Evolutionary conservation across 1,284 basidiomycete genomes (phyloP).

Genomic region (Peniophora sp.): DNA sequence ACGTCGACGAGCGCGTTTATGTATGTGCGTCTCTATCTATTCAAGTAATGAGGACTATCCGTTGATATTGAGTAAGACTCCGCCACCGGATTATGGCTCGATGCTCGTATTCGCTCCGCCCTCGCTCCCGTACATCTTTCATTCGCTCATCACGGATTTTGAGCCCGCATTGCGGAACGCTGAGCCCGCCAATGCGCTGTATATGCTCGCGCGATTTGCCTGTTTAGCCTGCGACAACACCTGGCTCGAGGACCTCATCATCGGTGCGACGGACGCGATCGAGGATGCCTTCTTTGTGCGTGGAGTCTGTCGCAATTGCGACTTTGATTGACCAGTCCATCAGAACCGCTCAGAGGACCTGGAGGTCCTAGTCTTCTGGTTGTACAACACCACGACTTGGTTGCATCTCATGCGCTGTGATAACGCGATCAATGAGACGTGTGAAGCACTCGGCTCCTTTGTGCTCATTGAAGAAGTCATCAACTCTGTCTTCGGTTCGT

Average conservation of each 20-base stretch:
- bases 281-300: constrained; percentile 89
- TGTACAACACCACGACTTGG: constrained; percentile 86
- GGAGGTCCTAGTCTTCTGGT: constrained; percentile 87
- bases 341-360: constrained; percentile 82
- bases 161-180: constrained; percentile 60
- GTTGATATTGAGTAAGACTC: constrained; percentile 41
- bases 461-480: constrained; percentile 82
- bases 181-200: constrained; percentile 78
- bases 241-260: constrained; percentile 89
- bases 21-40: constrained; percentile 29
- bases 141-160: constrained; percentile 71
- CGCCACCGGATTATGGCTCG: constrained; percentile 61
- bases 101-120: constrained; percentile 90
- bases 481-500: constrained; percentile 86
- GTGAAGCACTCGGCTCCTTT: constrained; percentile 75
- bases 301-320: constrained; percentile 10
- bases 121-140: constrained; percentile 70
- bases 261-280: constrained; percentile 86
- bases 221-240: constrained; percentile 77
- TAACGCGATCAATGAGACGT: constrained; percentile 62
- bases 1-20: constrained; percentile 39
- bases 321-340: constrained; percentile 1
- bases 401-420: constrained; percentile 88
- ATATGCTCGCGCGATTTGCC: constrained; percentile 83
- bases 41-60: constrained; percentile 3